Evolutionary conservation across 306 rosid species (phyloP), one percentile per base, ranked within the genome.

Genomic region (Psophocarpus tetragonolobus): DNA sequence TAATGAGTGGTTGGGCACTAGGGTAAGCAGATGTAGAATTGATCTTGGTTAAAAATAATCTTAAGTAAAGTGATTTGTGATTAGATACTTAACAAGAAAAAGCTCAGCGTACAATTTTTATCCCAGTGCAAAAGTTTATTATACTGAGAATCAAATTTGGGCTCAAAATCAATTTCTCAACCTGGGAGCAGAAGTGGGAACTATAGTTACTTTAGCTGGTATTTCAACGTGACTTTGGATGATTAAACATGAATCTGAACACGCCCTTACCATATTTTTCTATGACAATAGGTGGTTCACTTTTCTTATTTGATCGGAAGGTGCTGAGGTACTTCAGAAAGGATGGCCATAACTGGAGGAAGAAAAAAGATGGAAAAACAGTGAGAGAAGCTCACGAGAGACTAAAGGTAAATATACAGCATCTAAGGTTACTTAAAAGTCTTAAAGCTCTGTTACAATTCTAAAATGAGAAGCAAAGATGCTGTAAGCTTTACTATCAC

Each of bases 321-420:
- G 94, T 89, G 74, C 89, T 87, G 74, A 86, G 98, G 83, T 87
- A 92, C 90, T 94, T 94, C 69, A 88, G 98, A 82, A 94, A 92
- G 45, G 97, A 94, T 85, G 97, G 97, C 20, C 97, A 94, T 84
- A 92, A 85, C 67, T 94, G 97, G 98, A 90, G 96, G 85, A 94
- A 91, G 96, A 94, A 94, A 84, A 94, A 90, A 77, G 96, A 91
- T 86, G 98, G 96, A 53, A 94, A 94, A 84, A 89, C 94, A 8
- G 88, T 94, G 41, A 90, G 88, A 88, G 98, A 94, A 85, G 98
- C 97, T 73, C 98, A 94, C 63, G 98, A 94, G 82, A 89, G 89
- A 74, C 96, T 91, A 27, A 94, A 94, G 98, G 97, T 94, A 78
- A 84, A 69, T 78, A 14, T 73, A 12, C 64, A 30, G 51, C 62